Evolutionary conservation across 176 grass and related monocot genomes (phyloP).

Genomic region (Calamus simplicifolius): DNA sequence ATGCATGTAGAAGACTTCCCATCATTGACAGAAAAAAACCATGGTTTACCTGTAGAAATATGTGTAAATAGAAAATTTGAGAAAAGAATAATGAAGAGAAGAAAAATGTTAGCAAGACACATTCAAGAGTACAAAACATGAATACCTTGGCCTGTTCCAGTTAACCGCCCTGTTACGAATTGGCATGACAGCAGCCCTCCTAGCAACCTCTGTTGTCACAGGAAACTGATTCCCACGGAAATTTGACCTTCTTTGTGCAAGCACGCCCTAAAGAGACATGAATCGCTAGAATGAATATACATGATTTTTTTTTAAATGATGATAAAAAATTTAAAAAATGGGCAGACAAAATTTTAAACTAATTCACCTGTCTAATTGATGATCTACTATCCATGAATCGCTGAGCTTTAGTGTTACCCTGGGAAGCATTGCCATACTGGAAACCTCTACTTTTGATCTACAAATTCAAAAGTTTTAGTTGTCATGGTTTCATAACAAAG

Average conservation of each 20-base stretch:
- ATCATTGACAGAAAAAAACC: slow-evolving; percentile 35
- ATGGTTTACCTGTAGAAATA: slow-evolving; percentile 59
- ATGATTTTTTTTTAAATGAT: not conserved
- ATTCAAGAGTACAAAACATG: not conserved
- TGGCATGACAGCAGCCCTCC: slow-evolving; percentile 57
- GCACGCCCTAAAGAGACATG: slow-evolving; percentile 44
- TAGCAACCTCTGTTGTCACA: slow-evolving; percentile 60
- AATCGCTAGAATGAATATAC: not conserved
- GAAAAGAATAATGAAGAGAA: slow-evolving; percentile 1
- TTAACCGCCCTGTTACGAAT: slow-evolving; percentile 34
- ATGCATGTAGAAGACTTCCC: slow-evolving; percentile 42
- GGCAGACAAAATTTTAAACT: not conserved
- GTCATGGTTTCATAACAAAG: not conserved
- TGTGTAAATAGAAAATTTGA: slow-evolving; percentile 17
- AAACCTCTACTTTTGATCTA: slow-evolving; percentile 72
- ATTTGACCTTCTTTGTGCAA: slow-evolving; percentile 84
- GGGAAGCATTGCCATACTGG: slow-evolving; percentile 39
- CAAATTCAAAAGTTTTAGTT: slow-evolving; percentile 1
- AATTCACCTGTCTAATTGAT: slow-evolving; percentile 63
- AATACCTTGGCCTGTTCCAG: slow-evolving; percentile 78
- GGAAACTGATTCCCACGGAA: slow-evolving; percentile 68
- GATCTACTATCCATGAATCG: slow-evolving; percentile 69
- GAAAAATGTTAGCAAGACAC: not conserved
- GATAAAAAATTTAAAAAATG: slow-evolving; percentile 3
- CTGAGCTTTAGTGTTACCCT: slow-evolving; percentile 49